Evolutionary conservation across 2,329 filamentous ascomycete species (phyloP).

Genomic region (Phyllosticta capitalensis): DNA sequence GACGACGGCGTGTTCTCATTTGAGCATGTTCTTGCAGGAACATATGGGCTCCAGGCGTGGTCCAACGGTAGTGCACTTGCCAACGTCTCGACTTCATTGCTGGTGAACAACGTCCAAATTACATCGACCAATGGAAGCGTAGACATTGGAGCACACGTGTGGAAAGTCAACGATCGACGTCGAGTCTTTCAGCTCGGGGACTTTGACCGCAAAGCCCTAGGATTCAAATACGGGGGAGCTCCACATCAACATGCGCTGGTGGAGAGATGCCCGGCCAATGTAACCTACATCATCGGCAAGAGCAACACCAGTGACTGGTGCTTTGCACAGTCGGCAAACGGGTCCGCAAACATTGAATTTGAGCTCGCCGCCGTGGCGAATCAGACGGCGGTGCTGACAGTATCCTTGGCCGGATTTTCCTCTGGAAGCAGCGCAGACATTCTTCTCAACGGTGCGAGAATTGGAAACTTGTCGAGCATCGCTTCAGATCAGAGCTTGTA

Average conservation of each 20-base stretch:
- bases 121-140: constrained; percentile 16
- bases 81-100: constrained; percentile 38
- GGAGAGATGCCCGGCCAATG: constrained; percentile 35
- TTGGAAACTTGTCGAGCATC: constrained; percentile 35
- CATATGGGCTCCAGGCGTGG: constrained; percentile 43
- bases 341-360: constrained; percentile 26
- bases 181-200: constrained; percentile 42
- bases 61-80: constrained; percentile 34
- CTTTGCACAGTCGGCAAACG: constrained; percentile 35
- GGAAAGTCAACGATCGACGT: constrained; percentile 12
- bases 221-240: constrained; percentile 35
- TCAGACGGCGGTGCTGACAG: constrained; percentile 27
- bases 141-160: neutral
- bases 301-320: constrained; percentile 39
- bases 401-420: constrained; percentile 38
- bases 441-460: constrained; percentile 31
- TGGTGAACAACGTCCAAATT: constrained; percentile 34
- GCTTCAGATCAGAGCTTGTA: constrained; percentile 39
- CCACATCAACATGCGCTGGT: constrained; percentile 39
- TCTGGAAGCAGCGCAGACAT: constrained; percentile 32
- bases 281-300: constrained; percentile 36
- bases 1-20: constrained; percentile 35
- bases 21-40: constrained; percentile 33
- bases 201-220: constrained; percentile 38
- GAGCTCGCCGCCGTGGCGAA: constrained; percentile 22